phyloP scores from a whole-genome alignment of 2,329 filamentous ascomycete species.

The Mollisia scopiformis region DNA sequence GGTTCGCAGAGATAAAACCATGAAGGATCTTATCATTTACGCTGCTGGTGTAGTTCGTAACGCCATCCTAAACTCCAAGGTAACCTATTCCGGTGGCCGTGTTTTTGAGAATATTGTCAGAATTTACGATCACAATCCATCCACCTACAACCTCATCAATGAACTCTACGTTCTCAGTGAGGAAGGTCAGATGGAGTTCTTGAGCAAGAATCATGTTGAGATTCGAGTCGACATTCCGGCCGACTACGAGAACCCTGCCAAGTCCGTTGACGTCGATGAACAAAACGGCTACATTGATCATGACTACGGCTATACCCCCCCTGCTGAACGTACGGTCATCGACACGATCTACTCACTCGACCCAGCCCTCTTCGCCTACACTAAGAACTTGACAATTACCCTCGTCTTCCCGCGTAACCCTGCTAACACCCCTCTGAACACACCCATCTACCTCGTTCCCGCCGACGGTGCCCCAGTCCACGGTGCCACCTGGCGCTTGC shows the following conservation, averaged over 20 bases:
- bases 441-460: neutral
- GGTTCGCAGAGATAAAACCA: slow-evolving; percentile 15
- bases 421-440: neutral
- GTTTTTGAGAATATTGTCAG: slow-evolving; percentile 5
- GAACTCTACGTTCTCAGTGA: slow-evolving; percentile 4
- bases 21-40: slow-evolving; percentile 24
- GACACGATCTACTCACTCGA: slow-evolving; percentile 19
- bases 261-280: neutral
- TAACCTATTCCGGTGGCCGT: slow-evolving; percentile 10
- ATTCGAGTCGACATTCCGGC: slow-evolving; percentile 17
- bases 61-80: slow-evolving; percentile 8
- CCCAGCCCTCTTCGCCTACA: slow-evolving; percentile 12
- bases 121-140: slow-evolving; percentile 6
- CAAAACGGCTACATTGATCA: neutral
- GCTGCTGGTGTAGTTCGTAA: slow-evolving; percentile 19
- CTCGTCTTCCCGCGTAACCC: slow-evolving; percentile 18
- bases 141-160: slow-evolving; percentile 11
- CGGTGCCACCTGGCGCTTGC: neutral
- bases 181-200: slow-evolving; percentile 17
- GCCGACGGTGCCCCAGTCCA: neutral
- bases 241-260: neutral
- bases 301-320: too few species aligned
- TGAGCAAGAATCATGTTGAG: slow-evolving; percentile 21
- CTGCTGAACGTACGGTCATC: slow-evolving; percentile 7
- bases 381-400: slow-evolving; percentile 19